phyloP scores from a whole-genome alignment of 331 rosid genomes.

The Rosa hybrid region DNA sequence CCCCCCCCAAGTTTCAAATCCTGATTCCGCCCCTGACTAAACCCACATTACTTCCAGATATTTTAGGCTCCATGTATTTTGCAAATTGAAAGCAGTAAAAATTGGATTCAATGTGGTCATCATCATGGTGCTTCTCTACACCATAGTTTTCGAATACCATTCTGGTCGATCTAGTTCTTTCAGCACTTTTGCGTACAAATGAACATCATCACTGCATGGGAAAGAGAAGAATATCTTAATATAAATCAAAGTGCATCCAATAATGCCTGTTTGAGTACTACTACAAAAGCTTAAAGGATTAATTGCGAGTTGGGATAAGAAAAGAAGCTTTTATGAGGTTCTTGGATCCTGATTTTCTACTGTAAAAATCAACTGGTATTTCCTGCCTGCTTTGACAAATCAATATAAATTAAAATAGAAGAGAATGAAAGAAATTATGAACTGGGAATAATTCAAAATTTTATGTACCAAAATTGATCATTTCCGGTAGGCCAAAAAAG shows the following conservation, averaged over 20 bases:
- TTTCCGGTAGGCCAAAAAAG: conserved; percentile 30
- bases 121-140: neutral
- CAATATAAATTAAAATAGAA: too few species aligned
- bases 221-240: neutral
- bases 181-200: conserved; percentile 6
- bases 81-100: neutral
- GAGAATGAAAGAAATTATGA: neutral
- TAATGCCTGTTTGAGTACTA: too few species aligned
- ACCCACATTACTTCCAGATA: neutral
- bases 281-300: too few species aligned
- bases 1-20: too few species aligned
- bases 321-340: too few species aligned
- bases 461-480: conserved; percentile 8
- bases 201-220: conserved; percentile 10
- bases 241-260: too few species aligned
- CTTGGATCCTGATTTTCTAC: too few species aligned
- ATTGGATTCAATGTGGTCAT: neutral
- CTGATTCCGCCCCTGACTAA: too few species aligned
- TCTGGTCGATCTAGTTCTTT: conserved; percentile 17
- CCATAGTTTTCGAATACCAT: conserved; percentile 36
- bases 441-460: neutral
- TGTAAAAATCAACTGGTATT: too few species aligned
- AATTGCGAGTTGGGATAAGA: too few species aligned
- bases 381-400: too few species aligned
- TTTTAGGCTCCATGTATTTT: conserved; percentile 13